Evolutionary conservation across 1,139 yeast species (phyloP), one percentile per base, ranked within the genome.

Genomic region (Nakaseomyces bracarensis): DNA sequence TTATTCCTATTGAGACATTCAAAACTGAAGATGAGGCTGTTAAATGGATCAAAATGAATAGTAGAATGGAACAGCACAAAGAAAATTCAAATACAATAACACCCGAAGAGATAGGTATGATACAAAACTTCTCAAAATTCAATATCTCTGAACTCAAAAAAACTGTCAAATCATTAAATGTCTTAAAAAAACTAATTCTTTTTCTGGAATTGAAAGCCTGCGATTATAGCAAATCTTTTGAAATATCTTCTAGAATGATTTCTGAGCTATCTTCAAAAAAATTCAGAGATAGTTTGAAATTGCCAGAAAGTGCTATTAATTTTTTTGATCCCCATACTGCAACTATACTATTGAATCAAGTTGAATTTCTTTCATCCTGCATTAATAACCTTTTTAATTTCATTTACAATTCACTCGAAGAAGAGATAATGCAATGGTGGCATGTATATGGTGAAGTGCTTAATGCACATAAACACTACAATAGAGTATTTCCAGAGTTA

Each of bases 51-150:
- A 30, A 42, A 38, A 41, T 23, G 35, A 16, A 29, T 20, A 26
- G 19, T 25, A 13, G 27, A 39, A n/a, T 45, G 46, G 15, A 52
- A 46, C 14, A 48, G 10, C 14, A 18, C 5, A 5, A 40, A 3
- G 34, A 47, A 8, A 42, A 46, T 19, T 25, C 23, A 9, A 41
- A 33, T 28, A 13, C 19, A 4, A 22, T 64, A 8, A 63, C 62
- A 33, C 66, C 66, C 1, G 76, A 71, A 42, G 72, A 70, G 42
- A 58, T 71, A 25, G 63, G 67, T 14, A 82, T 78, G 38, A 76
- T 79, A 37, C 75, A 72, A 39, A 68, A 68, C 26, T 82, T 83
- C 52, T 54, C 81, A 21, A 68, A 69, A 35, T 80, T 70, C 50
- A 74, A 82, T 1, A 48, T 65, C 19, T 62, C 65, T 10, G 85